Base-by-base conservation (phyloP, 2,329 filamentous ascomycete genomes). In the Verticillium tricorpus region DNA sequence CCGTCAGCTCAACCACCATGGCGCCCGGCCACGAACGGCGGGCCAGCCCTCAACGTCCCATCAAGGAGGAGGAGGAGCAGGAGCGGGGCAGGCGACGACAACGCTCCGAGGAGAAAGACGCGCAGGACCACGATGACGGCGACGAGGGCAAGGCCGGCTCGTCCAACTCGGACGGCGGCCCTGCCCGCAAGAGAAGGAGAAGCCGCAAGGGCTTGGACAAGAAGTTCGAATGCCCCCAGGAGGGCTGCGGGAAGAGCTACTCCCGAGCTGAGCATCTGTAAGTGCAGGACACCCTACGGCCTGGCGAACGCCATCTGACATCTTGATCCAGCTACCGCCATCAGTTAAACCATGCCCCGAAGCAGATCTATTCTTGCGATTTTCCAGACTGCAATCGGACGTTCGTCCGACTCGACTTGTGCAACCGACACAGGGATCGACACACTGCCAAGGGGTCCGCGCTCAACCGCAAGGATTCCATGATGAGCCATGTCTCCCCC, bases 201-300 rank as follows among this genome's bases (percentile, higher is more conserved):
- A 93, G 90, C 76, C 85, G 90, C 66, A 93, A 93, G 73, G 89
- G 89, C 3, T 78, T 92, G 50, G 90, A 93, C 73, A 93, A 93
- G 77, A 87, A 88, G 70, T 94, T 93, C 66, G 89, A 91, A 70
- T 99, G 95, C 72, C 89, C 90, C 5, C 87, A 92, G 63, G 88
- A 91, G 66, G 92, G 90, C 45, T 99, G 95, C 70, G 93, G 92
- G 50, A 99, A 97, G 81, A 96, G 90, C 73, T 99, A 99, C 74
- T 97, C 94, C 31, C 86, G 95, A 72, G 94, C 95, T 9, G 95
- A 98, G 77, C 95, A 99, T 80, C 81, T 99, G 79, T 97, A 85
- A 82, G 83, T 80, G 76, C 22, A 32, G 62, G 39, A 54, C 54
- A 34, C 15, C 62, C 69, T 76, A 28, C 3, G 1, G 22, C 40